A percentile compares a stretch with the other conserved stretches of the same genome.
These are phyloP conservation scores for Hortaea sp. DNA, from an alignment of 2,329 filamentous ascomycete species.

Conservation along the genomic window DNA sequence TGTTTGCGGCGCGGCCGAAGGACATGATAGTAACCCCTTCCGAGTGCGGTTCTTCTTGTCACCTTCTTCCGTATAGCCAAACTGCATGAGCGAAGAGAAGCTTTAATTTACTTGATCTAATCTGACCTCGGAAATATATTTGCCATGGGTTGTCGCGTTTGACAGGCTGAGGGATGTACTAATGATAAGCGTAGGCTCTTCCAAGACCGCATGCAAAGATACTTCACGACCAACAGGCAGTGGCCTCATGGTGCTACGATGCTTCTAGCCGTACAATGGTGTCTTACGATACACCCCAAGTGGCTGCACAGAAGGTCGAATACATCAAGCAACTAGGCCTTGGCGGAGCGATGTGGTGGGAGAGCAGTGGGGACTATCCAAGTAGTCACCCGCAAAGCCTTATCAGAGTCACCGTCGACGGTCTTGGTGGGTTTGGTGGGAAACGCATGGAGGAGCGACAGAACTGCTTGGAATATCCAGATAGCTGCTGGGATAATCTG, in stretches of 20 bases:
- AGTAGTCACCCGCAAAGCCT: conserved; percentile 47
- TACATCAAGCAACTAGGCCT: conserved; percentile 59
- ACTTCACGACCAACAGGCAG: conserved; percentile 49
- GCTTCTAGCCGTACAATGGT: conserved; percentile 54
- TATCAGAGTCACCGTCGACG: conserved; percentile 36
- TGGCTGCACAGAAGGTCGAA: conserved; percentile 59
- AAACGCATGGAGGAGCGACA: conserved; percentile 34
- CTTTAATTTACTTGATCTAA: conserved; percentile 28
- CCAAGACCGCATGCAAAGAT: conserved; percentile 60
- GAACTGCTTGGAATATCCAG: conserved; percentile 43
- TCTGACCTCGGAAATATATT: conserved; percentile 17
- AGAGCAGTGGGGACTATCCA: conserved; percentile 66
- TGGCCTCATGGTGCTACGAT: conserved; percentile 73
- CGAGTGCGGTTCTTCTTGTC: background rate
- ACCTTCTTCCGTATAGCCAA: background rate
- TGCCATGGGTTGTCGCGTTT: background rate
- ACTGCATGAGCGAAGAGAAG: conserved; percentile 14
- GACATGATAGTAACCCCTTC: conserved; percentile 39
- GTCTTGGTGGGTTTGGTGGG: conserved; percentile 30
- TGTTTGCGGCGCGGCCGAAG: background rate
- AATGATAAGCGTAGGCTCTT: conserved; percentile 39
- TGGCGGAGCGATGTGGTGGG: conserved; percentile 96
- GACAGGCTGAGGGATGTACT: background rate
- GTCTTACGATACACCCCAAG: conserved; percentile 60
- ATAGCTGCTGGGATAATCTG: conserved; percentile 46